Conservation (phyloP, 768 basidiomycete genomes). For the Trametes punicea region DNA sequence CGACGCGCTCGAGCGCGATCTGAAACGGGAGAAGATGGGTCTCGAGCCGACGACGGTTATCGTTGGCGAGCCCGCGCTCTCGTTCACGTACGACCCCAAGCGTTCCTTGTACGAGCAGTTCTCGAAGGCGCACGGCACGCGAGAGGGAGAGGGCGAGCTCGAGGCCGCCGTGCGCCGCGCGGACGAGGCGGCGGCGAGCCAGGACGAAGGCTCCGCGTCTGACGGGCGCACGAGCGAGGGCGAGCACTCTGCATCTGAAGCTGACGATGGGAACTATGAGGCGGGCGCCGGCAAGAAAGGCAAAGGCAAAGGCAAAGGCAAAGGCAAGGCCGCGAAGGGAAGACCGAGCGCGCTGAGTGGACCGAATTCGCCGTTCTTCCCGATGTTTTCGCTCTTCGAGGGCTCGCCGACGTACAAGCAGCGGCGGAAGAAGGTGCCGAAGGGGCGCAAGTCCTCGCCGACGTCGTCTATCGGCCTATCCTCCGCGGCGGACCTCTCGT, state of each 20-base stretch:
- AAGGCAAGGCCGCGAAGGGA: slow-evolving; percentile 15
- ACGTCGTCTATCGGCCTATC: background rate
- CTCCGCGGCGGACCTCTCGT: background rate
- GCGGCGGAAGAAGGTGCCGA: slow-evolving; percentile 69
- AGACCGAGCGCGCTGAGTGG: slow-evolving; percentile 22
- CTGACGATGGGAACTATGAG: slow-evolving; percentile 13
- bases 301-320: background rate
- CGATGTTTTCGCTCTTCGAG: slow-evolving; percentile 72
- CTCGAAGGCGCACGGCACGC: slow-evolving; percentile 40
- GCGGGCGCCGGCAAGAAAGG: slow-evolving; percentile 20
- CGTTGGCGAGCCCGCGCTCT: slow-evolving; percentile 78
- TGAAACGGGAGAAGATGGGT: slow-evolving; percentile 93
- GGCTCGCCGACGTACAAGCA: slow-evolving; percentile 89
- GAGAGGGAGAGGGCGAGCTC: slow-evolving; percentile 35
- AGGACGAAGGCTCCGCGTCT: background rate
- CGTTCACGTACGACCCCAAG: slow-evolving; percentile 86
- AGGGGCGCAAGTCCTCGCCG: slow-evolving; percentile 33
- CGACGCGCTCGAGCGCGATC: slow-evolving; percentile 92
- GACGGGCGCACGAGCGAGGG: slow-evolving; percentile 2
- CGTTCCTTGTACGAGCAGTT: slow-evolving; percentile 89
- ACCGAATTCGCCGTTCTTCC: slow-evolving; percentile 47
- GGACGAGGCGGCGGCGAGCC: slow-evolving; percentile 23
- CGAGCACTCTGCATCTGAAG: slow-evolving; percentile 22
- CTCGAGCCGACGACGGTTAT: slow-evolving; percentile 78
- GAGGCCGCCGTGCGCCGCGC: slow-evolving; percentile 32